phyloP scores from a whole-genome alignment of 495 filamentous ascomycete species.

The Penicillium bialowiezense region DNA sequence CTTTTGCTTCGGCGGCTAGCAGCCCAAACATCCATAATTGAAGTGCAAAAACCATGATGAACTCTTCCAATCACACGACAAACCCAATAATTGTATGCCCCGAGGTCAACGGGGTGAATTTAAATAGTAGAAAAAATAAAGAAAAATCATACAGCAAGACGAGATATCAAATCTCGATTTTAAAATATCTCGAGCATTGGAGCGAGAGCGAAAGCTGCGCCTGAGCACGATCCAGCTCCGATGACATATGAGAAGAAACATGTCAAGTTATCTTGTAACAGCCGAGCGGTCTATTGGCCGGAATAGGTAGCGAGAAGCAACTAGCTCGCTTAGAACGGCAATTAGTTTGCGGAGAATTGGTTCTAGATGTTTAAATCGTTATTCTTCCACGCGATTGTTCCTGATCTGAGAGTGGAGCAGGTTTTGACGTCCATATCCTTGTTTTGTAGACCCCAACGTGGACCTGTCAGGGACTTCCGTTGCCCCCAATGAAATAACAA shows the following conservation, averaged over 20 bases:
- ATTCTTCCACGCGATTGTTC: too few species aligned
- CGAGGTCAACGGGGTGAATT: too few species aligned
- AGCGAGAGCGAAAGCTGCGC: too few species aligned
- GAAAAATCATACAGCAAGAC: neutral
- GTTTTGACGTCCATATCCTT: conserved; percentile 6
- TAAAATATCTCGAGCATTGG: too few species aligned
- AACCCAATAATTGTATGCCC: too few species aligned
- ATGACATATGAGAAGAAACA: neutral
- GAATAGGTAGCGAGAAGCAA: conserved; percentile 3
- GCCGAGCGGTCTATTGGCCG: neutral
- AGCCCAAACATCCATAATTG: neutral
- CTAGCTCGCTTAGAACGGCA: neutral
- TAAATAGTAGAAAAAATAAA: too few species aligned
- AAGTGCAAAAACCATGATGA: conserved; percentile 2
- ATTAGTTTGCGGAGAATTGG: too few species aligned
- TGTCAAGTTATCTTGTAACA: neutral
- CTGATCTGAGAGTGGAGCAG: conserved; percentile 7
- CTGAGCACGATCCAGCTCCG: neutral
- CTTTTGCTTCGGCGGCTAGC: neutral
- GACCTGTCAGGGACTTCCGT: conserved; percentile 10
- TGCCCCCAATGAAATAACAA: conserved; percentile 7
- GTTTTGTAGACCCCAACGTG: neutral
- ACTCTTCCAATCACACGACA: too few species aligned
- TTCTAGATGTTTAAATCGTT: too few species aligned
- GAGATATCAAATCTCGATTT: too few species aligned